Conservation (phyloP, 2,329 filamentous ascomycete genomes). For the Emmonsia crescens region DNA sequence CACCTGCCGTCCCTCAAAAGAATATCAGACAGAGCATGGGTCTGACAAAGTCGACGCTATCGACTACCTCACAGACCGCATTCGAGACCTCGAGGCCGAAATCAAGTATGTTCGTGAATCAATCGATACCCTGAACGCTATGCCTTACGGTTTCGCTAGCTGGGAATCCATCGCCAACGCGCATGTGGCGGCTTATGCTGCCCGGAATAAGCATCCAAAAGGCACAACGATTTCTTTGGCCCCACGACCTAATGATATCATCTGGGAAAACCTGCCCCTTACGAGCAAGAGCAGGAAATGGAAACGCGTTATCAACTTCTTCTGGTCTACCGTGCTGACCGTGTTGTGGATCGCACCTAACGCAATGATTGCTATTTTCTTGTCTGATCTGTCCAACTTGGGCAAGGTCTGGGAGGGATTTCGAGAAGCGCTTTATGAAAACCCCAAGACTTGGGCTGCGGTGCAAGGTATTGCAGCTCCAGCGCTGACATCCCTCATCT, state of each 20-base stretch:
- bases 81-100: slow-evolving; percentile 68
- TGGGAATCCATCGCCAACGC: slow-evolving; percentile 82
- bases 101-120: slow-evolving; percentile 72
- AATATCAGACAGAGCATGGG: slow-evolving; percentile 58
- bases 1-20: slow-evolving; percentile 67
- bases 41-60: slow-evolving; percentile 74
- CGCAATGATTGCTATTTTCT: slow-evolving; percentile 84
- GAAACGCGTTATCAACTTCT: slow-evolving; percentile 64
- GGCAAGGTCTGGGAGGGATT: slow-evolving; percentile 72
- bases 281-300: slow-evolving; percentile 57
- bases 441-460: slow-evolving; percentile 66
- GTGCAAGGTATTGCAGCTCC: slow-evolving; percentile 88
- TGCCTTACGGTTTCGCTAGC: slow-evolving; percentile 89
- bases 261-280: slow-evolving; percentile 87
- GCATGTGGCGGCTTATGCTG: slow-evolving; percentile 73
- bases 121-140: slow-evolving; percentile 77
- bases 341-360: slow-evolving; percentile 85
- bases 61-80: slow-evolving; percentile 78
- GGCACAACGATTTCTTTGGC: slow-evolving; percentile 69
- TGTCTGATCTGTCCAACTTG: slow-evolving; percentile 74
- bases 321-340: slow-evolving; percentile 76
- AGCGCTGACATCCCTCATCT: slow-evolving; percentile 75
- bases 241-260: slow-evolving; percentile 79
- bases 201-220: slow-evolving; percentile 68
- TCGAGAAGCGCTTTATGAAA: slow-evolving; percentile 47